Conservation (phyloP, 2,329 filamentous ascomycete genomes). For the Lachnellula willkommii region DNA sequence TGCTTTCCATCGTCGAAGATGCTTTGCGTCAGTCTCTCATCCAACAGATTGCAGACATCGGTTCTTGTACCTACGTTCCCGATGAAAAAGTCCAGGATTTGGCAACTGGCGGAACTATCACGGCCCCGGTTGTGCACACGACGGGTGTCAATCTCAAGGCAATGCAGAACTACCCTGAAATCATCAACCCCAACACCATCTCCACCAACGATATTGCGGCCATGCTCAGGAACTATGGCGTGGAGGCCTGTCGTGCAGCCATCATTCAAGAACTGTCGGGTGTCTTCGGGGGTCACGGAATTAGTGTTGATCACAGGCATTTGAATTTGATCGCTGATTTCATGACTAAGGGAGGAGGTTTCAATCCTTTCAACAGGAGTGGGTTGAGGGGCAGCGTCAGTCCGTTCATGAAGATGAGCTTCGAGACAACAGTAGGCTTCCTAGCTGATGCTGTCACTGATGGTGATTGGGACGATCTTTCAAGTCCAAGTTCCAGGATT, state of each 20-base stretch:
- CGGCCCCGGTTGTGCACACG: slow-evolving; percentile 62
- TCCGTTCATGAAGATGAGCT: slow-evolving; percentile 98
- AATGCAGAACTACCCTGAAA: slow-evolving; percentile 82
- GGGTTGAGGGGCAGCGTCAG: slow-evolving; percentile 79
- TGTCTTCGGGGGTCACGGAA: slow-evolving; percentile 88
- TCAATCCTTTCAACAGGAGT: slow-evolving; percentile 87
- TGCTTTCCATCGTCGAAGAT: slow-evolving; percentile 83
- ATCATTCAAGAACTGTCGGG: slow-evolving; percentile 81
- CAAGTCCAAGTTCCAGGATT: slow-evolving; percentile 78
- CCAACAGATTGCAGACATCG: slow-evolving; percentile 76
- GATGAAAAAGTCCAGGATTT: slow-evolving; percentile 50
- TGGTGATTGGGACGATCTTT: slow-evolving; percentile 83
- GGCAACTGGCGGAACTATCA: slow-evolving; percentile 43
- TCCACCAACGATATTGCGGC: slow-evolving; percentile 90
- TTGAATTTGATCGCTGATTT: slow-evolving; percentile 93
- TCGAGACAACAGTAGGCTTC: slow-evolving; percentile 94
- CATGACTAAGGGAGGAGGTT: slow-evolving; percentile 92
- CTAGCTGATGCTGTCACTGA: slow-evolving; percentile 88
- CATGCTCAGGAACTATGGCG: slow-evolving; percentile 80
- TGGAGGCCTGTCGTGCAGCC: slow-evolving; percentile 82
- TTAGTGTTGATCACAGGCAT: slow-evolving; percentile 85
- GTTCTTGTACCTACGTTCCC: slow-evolving; percentile 61
- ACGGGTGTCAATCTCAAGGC: slow-evolving; percentile 82
- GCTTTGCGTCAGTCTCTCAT: slow-evolving; percentile 75
- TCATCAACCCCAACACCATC: slow-evolving; percentile 79